These are phyloP conservation scores for Salpingoeca rosetta DNA, from an alignment of 78 protist species.

Conservation along the genomic window DNA sequence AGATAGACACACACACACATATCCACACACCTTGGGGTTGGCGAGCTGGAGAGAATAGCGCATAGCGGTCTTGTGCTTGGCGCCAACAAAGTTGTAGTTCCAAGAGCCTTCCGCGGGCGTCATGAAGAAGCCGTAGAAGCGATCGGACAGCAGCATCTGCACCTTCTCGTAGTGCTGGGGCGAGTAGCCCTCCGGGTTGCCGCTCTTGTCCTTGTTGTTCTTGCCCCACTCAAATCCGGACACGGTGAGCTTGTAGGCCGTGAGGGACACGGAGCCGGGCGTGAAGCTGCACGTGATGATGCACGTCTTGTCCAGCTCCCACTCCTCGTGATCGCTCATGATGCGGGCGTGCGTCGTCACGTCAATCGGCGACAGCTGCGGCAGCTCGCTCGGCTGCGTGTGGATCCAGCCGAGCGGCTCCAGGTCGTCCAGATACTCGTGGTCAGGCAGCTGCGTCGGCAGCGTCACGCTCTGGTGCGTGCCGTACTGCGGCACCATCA, in stretches of 20 bases:
- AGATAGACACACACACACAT: too few species aligned
- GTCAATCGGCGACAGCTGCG: conserved; percentile 90
- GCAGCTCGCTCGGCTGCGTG: conserved; percentile 95
- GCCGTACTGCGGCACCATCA: conserved; percentile 97
- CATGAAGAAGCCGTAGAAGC: conserved; percentile 92
- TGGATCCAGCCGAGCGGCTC: conserved; percentile 99
- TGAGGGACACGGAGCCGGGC: conserved; percentile 82
- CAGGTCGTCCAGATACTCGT: conserved; percentile 77
- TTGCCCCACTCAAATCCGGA: conserved; percentile 95
- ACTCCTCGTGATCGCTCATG: conserved; percentile 63
- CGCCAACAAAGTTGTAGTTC: conserved; percentile 97
- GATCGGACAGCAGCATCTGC: conserved; percentile 91
- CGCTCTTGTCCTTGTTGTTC: conserved; percentile 71
- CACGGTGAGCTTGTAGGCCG: conserved; percentile 86
- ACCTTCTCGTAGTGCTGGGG: conserved; percentile 83
- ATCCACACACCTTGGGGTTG: conserved; percentile 69
- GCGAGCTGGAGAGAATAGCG: conserved; percentile 82
- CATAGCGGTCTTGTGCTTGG: conserved; percentile 75
- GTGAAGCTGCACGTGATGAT: conserved; percentile 76
- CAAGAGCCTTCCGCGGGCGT: conserved; percentile 88
- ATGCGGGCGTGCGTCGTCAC: conserved; percentile 76
- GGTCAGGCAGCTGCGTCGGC: conserved; percentile 86
- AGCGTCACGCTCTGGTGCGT: conserved; percentile 84
- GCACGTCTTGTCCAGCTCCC: conserved; percentile 84
- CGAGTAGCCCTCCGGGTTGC: conserved; percentile 69